Evolutionary conservation across 352 stramenopile species (phyloP).

Genomic region (Globisporangium paddicum): DNA sequence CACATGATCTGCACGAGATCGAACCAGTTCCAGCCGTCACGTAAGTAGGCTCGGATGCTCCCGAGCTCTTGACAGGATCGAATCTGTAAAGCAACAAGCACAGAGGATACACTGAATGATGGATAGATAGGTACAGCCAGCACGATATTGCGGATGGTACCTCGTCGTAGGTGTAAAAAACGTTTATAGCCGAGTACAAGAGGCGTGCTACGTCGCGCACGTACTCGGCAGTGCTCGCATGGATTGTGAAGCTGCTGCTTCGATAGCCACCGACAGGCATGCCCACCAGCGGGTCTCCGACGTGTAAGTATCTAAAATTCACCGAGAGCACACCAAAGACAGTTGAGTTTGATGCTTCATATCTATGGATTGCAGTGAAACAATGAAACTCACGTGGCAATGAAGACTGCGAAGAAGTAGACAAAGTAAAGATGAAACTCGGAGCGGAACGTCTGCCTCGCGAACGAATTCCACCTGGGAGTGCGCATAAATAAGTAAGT

Average conservation of each 20-base stretch:
- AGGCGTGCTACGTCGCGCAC: constrained; percentile 47
- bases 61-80: constrained; percentile 44
- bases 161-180: constrained; percentile 62
- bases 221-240: constrained; percentile 42
- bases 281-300: constrained; percentile 61
- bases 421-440: constrained; percentile 78
- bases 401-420: constrained; percentile 70
- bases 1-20: constrained; percentile 67
- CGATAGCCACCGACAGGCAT: constrained; percentile 75
- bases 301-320: constrained; percentile 74
- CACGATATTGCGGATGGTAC: no score
- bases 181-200: constrained; percentile 64
- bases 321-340: no score
- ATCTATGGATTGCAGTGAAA: no score
- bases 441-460: constrained; percentile 51
- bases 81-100: constrained; percentile 14
- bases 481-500: background rate
- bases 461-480: constrained; percentile 72
- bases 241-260: constrained; percentile 39
- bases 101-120: background rate
- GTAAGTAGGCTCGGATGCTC: constrained; percentile 53
- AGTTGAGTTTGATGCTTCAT: background rate
- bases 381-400: constrained; percentile 48
- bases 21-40: constrained; percentile 78
- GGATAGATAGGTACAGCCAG: no score